Conservation (phyloP, 768 basidiomycete species). For the Panellus pusillus region DNA sequence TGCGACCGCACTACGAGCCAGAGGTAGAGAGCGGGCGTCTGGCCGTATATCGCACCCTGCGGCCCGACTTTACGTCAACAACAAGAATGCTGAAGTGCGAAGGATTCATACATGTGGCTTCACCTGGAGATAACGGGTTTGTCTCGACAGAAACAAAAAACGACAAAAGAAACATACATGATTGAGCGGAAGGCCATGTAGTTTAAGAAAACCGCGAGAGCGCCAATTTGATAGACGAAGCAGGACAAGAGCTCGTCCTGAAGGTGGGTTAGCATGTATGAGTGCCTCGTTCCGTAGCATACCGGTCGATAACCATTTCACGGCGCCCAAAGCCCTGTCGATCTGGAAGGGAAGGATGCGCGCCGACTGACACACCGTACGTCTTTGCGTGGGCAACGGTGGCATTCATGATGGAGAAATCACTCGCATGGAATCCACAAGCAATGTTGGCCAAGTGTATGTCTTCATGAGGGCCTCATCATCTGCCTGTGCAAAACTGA, state of each 20-base stretch:
- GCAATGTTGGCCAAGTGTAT: constrained; percentile 65
- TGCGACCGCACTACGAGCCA: constrained; percentile 54
- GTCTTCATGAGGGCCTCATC: constrained; percentile 55
- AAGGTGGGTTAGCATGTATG: background rate
- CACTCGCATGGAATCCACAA: constrained; percentile 70
- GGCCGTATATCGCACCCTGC: constrained; percentile 58
- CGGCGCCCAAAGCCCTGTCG: constrained; percentile 65
- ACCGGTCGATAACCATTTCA: constrained; percentile 64
- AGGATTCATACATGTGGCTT: constrained; percentile 44
- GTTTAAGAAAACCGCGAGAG: constrained; percentile 59
- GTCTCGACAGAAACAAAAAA: background rate
- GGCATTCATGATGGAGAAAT: constrained; percentile 65
- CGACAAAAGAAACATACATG: constrained; percentile 41
- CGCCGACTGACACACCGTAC: constrained; percentile 59
- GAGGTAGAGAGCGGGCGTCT: constrained; percentile 54
- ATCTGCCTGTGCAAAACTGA: constrained; percentile 37
- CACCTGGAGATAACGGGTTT: constrained; percentile 33
- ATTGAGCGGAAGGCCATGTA: constrained; percentile 50
- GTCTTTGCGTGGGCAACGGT: constrained; percentile 59
- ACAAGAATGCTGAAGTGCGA: background rate
- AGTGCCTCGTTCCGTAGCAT: background rate
- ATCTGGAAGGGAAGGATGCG: constrained; percentile 67
- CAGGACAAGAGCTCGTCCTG: constrained; percentile 57
- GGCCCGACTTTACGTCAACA: too few relatives aligned
- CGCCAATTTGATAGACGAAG: constrained; percentile 70